Percentiles rank a stretch among this genome's conserved stretches.
These are phyloP conservation scores for Ganoderma boninense DNA, from an alignment of 1,284 basidiomycete species.

Conservation along the genomic window DNA sequence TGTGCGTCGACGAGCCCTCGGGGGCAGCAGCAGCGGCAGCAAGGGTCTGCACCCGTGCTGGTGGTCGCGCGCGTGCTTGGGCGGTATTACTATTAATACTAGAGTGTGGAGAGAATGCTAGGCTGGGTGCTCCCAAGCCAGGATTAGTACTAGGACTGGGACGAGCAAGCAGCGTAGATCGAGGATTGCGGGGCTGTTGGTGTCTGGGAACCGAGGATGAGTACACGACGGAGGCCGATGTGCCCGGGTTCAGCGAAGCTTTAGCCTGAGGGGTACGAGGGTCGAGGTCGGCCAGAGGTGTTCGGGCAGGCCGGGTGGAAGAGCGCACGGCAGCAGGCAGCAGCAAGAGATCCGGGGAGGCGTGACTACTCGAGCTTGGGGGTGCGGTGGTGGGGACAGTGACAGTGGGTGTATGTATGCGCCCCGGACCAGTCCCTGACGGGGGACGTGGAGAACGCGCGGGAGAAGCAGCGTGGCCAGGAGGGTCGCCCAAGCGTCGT, in stretches of 20 bases:
- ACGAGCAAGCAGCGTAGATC: background rate
- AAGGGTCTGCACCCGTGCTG: background rate
- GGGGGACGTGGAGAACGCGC: background rate
- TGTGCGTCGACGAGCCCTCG: background rate
- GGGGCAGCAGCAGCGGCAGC: background rate
- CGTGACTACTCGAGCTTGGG: background rate
- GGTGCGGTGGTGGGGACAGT: background rate
- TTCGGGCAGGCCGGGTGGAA: slow-evolving; percentile 1
- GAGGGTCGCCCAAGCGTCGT: slow-evolving; percentile 19
- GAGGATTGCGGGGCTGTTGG: background rate
- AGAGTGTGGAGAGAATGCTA: background rate
- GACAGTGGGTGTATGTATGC: background rate
- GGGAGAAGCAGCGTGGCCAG: background rate
- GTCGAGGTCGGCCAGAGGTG: slow-evolving; percentile 20
- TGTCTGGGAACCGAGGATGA: background rate
- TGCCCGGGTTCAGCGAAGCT: background rate
- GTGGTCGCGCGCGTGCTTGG: background rate
- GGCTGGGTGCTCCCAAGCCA: background rate
- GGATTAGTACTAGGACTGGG: background rate
- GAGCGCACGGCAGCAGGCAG: background rate
- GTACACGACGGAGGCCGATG: background rate
- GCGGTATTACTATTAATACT: background rate
- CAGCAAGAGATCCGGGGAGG: background rate
- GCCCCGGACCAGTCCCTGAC: background rate
- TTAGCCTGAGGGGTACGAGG: background rate